These are phyloP conservation scores for Monosporascus sp. DNA, from an alignment of 2,329 filamentous ascomycete genomes.

Conservation along the genomic window DNA sequence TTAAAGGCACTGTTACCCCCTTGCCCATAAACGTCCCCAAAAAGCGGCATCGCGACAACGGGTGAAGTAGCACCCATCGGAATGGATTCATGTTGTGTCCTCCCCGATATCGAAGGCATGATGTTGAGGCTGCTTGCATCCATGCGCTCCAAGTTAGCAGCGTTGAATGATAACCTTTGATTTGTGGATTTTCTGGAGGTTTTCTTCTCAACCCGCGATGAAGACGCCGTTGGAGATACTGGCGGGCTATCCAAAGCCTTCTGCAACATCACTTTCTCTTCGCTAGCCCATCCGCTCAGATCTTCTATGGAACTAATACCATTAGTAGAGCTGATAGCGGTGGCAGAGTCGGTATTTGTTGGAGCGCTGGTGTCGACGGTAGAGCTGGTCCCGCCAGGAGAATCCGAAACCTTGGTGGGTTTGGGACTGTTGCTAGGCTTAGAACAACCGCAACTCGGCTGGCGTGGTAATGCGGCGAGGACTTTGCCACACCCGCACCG, in stretches of 20 bases:
- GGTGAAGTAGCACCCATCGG: neutral
- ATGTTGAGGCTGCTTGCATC: slow-evolving; percentile 49
- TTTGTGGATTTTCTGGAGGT: slow-evolving; percentile 26
- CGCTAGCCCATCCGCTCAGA: neutral
- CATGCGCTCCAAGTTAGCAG: slow-evolving; percentile 45
- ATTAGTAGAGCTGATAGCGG: neutral
- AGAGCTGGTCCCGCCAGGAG: slow-evolving; percentile 3
- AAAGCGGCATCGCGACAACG: neutral
- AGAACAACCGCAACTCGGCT: slow-evolving; percentile 52
- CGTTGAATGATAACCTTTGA: slow-evolving; percentile 48
- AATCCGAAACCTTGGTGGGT: neutral
- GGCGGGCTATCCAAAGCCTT: slow-evolving; percentile 24
- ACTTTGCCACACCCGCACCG: slow-evolving; percentile 59
- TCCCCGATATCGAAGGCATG: slow-evolving; percentile 25
- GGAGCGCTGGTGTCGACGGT: slow-evolving; percentile 8
- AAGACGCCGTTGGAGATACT: slow-evolving; percentile 30
- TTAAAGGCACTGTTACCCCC: neutral
- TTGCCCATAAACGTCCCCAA: neutral
- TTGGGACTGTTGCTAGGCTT: slow-evolving; percentile 1
- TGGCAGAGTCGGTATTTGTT: slow-evolving; percentile 15
- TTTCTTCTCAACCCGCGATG: slow-evolving; percentile 44
- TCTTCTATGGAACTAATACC: neutral
- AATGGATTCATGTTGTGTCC: slow-evolving; percentile 21
- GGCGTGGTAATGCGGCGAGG: slow-evolving; percentile 59
- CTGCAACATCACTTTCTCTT: neutral